A percentile compares a stretch with the other conserved stretches of the same genome.
phyloP scores from a whole-genome alignment of 2,329 filamentous ascomycete species.

The Epichloe gansuensis region DNA sequence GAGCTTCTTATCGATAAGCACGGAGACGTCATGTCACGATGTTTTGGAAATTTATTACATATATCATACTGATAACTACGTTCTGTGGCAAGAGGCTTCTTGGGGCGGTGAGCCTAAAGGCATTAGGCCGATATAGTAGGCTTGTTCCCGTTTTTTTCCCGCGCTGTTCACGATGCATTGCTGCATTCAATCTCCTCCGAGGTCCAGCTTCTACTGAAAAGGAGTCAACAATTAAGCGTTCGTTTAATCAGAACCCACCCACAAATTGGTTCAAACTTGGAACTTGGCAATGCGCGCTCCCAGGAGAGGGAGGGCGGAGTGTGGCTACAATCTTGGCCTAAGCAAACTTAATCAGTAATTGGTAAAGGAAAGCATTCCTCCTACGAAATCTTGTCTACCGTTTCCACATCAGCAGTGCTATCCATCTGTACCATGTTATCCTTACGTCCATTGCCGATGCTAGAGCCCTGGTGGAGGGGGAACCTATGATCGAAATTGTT shows the following conservation, averaged over 20 bases:
- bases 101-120: no score
- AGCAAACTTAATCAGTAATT: constrained; percentile 2
- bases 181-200: background rate
- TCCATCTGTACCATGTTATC: constrained; percentile 1
- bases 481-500: constrained; percentile 24
- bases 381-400: background rate
- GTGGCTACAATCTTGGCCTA: constrained; percentile 1
- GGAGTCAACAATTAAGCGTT: constrained; percentile 2
- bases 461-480: constrained; percentile 45
- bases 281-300: background rate
- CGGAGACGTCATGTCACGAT: background rate
- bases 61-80: background rate
- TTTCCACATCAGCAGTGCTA: constrained; percentile 3
- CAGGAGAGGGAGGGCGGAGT: background rate
- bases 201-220: constrained; percentile 1
- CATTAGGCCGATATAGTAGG: background rate
- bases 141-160: background rate
- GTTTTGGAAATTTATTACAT: background rate
- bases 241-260: background rate
- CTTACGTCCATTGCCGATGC: constrained; percentile 4
- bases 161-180: background rate
- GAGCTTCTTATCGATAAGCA: constrained; percentile 7
- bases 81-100: background rate
- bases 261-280: background rate
- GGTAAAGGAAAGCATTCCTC: background rate